phyloP scores from a whole-genome alignment of 2,329 filamentous ascomycete genomes.

The Penicillium sclerotiorum region DNA sequence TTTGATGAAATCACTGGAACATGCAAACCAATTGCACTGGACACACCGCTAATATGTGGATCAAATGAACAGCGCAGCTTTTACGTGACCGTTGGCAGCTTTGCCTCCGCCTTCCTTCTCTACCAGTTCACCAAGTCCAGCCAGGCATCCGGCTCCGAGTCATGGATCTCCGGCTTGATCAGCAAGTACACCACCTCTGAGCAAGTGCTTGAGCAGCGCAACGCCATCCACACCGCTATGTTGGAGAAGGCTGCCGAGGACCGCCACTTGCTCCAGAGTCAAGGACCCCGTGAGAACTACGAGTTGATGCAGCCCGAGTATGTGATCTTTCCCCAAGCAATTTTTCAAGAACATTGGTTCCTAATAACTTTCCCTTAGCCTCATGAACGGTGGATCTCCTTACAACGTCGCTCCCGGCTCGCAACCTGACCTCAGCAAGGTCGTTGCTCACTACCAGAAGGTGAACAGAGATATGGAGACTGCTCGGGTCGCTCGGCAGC shows the following conservation, averaged over 20 bases:
- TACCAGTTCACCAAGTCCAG: slow-evolving; percentile 46
- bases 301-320: slow-evolving; percentile 68
- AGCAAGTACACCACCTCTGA: slow-evolving; percentile 58
- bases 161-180: slow-evolving; percentile 53
- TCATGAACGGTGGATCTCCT: slow-evolving; percentile 64
- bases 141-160: slow-evolving; percentile 41
- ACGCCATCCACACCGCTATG: slow-evolving; percentile 62
- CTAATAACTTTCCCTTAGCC: slow-evolving; percentile 42
- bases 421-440: slow-evolving; percentile 58
- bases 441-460: slow-evolving; percentile 66
- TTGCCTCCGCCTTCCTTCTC: slow-evolving; percentile 45
- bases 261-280: slow-evolving; percentile 60
- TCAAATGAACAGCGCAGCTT: slow-evolving; percentile 47
- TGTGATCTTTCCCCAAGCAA: too few species aligned
- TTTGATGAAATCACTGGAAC: slow-evolving; percentile 9
- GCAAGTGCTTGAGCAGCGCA: slow-evolving; percentile 57
- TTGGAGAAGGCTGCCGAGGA: slow-evolving; percentile 67
- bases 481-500: slow-evolving; percentile 53
- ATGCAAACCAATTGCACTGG: slow-evolving; percentile 9
- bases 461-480: slow-evolving; percentile 60
- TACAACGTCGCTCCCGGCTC: slow-evolving; percentile 67
- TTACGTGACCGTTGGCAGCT: slow-evolving; percentile 48
- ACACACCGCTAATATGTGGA: slow-evolving; percentile 20
- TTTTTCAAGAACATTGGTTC: too few species aligned
- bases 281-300: slow-evolving; percentile 46